phyloP scores from a whole-genome alignment of 345 rosid genomes.

The Cardiospermum halicacabum region DNA sequence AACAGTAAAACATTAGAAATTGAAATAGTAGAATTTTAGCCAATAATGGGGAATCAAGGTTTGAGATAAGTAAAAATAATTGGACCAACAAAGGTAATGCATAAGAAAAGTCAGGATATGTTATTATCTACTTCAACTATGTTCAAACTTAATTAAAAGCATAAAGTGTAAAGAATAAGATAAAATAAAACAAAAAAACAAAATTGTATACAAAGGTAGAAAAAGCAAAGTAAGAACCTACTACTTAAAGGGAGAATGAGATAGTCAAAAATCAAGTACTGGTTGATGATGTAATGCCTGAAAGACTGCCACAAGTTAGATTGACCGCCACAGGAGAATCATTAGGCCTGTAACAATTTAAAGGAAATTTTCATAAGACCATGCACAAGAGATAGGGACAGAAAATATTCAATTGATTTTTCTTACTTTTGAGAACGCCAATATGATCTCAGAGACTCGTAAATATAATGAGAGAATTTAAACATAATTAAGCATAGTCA shows the following conservation, averaged over 20 bases:
- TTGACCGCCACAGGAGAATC: constrained; percentile 60
- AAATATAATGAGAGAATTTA: no score
- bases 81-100: no score
- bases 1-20: no score
- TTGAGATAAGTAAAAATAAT: no score
- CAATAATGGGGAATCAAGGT: no score
- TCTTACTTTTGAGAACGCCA: constrained; percentile 72
- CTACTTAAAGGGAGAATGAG: background rate
- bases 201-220: no score
- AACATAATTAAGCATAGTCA: constrained; percentile 98
- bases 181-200: no score
- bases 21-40: no score
- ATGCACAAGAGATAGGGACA: background rate
- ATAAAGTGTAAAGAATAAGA: no score
- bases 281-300: constrained; percentile 91
- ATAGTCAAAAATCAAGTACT: constrained; percentile 40
- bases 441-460: constrained; percentile 59
- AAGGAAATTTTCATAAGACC: background rate
- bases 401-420: background rate
- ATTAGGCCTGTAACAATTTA: constrained; percentile 46
- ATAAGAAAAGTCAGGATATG: no score
- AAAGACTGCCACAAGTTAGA: constrained; percentile 89
- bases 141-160: background rate
- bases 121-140: no score
- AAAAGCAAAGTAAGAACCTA: background rate